Evolutionary conservation across 495 filamentous ascomycete species (phyloP).

Genomic region (Echria macrotheca): DNA sequence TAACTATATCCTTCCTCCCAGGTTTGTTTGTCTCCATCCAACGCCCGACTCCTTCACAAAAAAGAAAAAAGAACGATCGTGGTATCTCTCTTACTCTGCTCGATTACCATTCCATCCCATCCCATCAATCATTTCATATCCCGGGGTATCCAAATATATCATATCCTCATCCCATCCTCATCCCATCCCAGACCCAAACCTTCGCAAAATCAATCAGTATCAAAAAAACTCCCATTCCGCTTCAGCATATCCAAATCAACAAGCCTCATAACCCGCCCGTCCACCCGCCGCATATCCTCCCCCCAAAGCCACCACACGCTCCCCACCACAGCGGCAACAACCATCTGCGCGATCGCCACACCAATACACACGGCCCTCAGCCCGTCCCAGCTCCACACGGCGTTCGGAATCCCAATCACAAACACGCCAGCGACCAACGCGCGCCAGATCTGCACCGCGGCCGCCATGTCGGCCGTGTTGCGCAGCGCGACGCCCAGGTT

Average conservation of each 20-base stretch:
- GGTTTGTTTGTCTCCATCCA: not conserved
- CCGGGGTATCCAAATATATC: not conserved
- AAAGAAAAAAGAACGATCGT: conserved; percentile 2
- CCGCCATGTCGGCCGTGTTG: conserved; percentile 39
- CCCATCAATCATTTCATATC: not conserved
- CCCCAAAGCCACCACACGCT: conserved; percentile 35
- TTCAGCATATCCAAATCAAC: conserved; percentile 36
- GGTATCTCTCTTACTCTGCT: conserved; percentile 1
- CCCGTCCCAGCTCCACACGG: conserved; percentile 28
- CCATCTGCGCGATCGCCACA: conserved; percentile 29
- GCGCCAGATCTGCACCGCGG: conserved; percentile 28
- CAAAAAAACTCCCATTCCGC: conserved; percentile 40
- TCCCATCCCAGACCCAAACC: not conserved
- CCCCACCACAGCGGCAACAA: conserved; percentile 22
- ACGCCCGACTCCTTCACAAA: not conserved
- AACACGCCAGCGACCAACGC: conserved; percentile 33
- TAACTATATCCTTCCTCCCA: not conserved
- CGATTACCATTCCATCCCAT: not conserved
- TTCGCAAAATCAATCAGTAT: conserved; percentile 27
- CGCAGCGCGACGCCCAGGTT: conserved; percentile 35
- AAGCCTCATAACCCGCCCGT: conserved; percentile 38
- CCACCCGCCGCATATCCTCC: conserved; percentile 30
- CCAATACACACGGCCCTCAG: conserved; percentile 30
- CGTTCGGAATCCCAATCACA: conserved; percentile 35
- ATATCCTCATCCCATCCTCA: too few relatives aligned